These are phyloP conservation scores for Acanthamoeba triangularis DNA, from an alignment of 208 protist genomes.

Conservation along the genomic window DNA sequence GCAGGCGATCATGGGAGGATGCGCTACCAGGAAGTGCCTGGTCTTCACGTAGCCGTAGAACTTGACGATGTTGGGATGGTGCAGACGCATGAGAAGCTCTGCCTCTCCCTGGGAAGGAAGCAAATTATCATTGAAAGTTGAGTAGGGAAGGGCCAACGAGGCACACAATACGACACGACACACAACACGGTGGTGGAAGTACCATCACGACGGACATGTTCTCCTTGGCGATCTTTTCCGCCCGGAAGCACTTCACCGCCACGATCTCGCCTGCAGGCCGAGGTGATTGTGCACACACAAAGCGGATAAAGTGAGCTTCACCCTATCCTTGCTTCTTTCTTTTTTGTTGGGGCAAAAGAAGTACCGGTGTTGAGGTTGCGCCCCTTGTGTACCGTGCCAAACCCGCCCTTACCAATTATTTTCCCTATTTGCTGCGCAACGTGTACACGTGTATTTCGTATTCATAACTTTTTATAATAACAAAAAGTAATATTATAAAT, in stretches of 20 bases:
- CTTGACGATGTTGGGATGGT: constrained; percentile 93
- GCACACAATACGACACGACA: not conserved
- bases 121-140: no score
- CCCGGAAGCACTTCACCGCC: constrained; percentile 90
- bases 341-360: not conserved
- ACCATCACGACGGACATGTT: constrained; percentile 82
- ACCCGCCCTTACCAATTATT: constrained; percentile 87
- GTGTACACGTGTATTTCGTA: no score
- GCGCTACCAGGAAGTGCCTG: constrained; percentile 86
- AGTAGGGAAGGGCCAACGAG: no score
- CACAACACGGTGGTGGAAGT: not conserved
- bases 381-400: constrained; percentile 90
- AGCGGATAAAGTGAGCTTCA: not conserved
- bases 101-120: constrained; percentile 88
- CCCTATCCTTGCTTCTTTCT: not conserved
- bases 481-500: no score
- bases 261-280: constrained; percentile 87
- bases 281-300: not conserved
- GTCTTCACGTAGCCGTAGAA: constrained; percentile 91
- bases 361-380: constrained; percentile 84
- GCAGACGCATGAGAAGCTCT: constrained; percentile 89
- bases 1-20: no score
- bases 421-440: constrained; percentile 75
- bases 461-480: no score
- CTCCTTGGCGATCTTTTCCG: constrained; percentile 83